Evolutionary conservation across 2,329 filamentous ascomycete species (phyloP).

Genomic region (Xylaria arbuscula): DNA sequence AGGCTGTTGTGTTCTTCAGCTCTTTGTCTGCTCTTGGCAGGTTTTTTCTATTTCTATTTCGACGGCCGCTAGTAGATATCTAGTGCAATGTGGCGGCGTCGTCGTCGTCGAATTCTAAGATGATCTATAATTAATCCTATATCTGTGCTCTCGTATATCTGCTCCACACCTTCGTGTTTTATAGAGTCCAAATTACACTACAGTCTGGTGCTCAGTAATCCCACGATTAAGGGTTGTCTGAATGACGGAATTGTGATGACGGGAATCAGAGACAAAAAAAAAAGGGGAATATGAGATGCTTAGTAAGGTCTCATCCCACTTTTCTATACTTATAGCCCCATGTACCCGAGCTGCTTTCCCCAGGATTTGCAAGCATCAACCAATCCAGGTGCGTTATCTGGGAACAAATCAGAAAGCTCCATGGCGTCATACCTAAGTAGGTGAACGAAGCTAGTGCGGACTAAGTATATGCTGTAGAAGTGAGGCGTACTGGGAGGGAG

Average conservation of each 20-base stretch:
- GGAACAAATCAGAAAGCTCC: not conserved
- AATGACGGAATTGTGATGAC: too few relatives aligned
- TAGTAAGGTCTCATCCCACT: not conserved
- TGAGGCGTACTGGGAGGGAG: too few relatives aligned
- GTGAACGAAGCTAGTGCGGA: not conserved
- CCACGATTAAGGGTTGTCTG: not conserved
- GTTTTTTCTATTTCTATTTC: not conserved
- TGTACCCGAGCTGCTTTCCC: not conserved
- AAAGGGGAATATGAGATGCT: not conserved
- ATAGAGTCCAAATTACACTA: not conserved
- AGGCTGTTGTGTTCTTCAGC: not conserved
- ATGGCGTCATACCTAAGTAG: not conserved
- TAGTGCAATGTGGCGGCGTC: too few relatives aligned
- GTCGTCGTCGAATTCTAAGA: not conserved
- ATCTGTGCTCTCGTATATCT: not conserved
- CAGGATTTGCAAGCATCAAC: not conserved
- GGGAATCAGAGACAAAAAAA: not conserved
- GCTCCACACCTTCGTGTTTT: not conserved
- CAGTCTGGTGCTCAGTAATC: not conserved
- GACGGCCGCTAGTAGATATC: too few relatives aligned
- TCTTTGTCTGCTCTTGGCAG: not conserved
- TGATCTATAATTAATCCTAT: too few relatives aligned
- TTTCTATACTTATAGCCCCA: not conserved
- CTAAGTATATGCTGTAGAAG: too few relatives aligned
- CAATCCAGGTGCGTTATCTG: not conserved